Base-by-base conservation (phyloP, 768 basidiomycete species). In the Paxillus ammoniavirescens region DNA sequence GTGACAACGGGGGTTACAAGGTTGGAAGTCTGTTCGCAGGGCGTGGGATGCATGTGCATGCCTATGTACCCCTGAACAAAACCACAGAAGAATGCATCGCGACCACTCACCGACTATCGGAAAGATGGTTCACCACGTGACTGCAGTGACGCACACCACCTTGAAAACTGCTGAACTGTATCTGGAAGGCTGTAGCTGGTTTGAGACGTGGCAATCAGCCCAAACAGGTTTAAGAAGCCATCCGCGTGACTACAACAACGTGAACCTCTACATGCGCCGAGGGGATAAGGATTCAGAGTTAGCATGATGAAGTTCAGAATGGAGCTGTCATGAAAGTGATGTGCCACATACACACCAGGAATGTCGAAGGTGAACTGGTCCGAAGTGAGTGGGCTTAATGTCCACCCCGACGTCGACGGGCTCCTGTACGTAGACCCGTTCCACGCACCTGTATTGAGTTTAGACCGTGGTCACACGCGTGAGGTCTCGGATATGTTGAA, bases 251-350 rank as follows among this genome's bases (percentile, higher is more conserved):
- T 21, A 41, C 18, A 47, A 21, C 21, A 10, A 42, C 38, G 21
- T 21, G 10, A 12, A 14, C 15, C 5, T 42, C 23, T 53, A 47
- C 46, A 41, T 51, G 43, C 17, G 50, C 56, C 56, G 47, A 58
- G 42, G 56, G 41, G 28, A 30, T 42, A 52, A 35, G 6, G 37
- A 44, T 49, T 30, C 28, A 56, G 56, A 49, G 55, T 57, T 57
- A 10, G 12, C 43, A 14, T 30, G 37, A n/a, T 17, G 48, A 23
- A 41, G 28, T 36, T 14, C 26, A 9, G 41, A 42, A 47, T 55
- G 56, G 35, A 47, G 54, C 47, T 52, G 28, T 52, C 45, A 47
- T 47, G 49, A 45, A 15, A 15, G 28, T 8, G 8, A 6, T 30
- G 28, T 30, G 8, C 8, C 5, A 37, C 13, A 37, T 37, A 37